Percentiles rank a stretch among this genome's conserved stretches.
Evolutionary conservation across 192 early-diverging fungal genomes (phyloP).

Genomic region (Coemansia sp.): DNA sequence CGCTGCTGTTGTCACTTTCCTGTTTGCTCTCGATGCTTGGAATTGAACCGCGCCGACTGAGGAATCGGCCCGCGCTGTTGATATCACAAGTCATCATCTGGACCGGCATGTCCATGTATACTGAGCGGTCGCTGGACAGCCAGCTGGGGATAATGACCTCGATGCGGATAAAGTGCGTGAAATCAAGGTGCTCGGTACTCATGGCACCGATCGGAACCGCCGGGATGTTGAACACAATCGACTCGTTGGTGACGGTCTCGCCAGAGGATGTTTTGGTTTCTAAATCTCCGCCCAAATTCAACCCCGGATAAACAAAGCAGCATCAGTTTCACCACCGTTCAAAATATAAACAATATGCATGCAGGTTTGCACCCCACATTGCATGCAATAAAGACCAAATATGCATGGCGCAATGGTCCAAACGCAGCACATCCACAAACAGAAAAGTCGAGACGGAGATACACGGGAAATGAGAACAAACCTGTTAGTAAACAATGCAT

Average conservation of each 20-base stretch:
- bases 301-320: constrained; percentile 1
- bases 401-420: background rate
- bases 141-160: constrained; percentile 44
- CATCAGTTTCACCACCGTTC: background rate
- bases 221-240: constrained; percentile 27
- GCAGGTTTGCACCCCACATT: background rate
- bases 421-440: constrained; percentile 1
- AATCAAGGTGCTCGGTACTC: constrained; percentile 39
- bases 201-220: constrained; percentile 25
- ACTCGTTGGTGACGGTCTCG: constrained; percentile 25
- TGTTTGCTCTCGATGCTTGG: constrained; percentile 15
- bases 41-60: constrained; percentile 25
- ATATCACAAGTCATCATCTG: constrained; percentile 43
- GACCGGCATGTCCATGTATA: constrained; percentile 39
- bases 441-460: background rate
- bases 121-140: constrained; percentile 46
- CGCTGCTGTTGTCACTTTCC: constrained; percentile 25
- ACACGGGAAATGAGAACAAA: background rate
- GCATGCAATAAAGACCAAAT: background rate
- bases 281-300: constrained; percentile 12
- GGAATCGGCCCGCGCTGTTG: constrained; percentile 18
- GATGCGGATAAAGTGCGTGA: constrained; percentile 43
- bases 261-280: constrained; percentile 23
- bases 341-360: constrained; percentile 2
- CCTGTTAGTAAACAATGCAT: constrained; percentile 11